Conservation (phyloP, 768 basidiomycete species). For the Lactarius sp. region DNA sequence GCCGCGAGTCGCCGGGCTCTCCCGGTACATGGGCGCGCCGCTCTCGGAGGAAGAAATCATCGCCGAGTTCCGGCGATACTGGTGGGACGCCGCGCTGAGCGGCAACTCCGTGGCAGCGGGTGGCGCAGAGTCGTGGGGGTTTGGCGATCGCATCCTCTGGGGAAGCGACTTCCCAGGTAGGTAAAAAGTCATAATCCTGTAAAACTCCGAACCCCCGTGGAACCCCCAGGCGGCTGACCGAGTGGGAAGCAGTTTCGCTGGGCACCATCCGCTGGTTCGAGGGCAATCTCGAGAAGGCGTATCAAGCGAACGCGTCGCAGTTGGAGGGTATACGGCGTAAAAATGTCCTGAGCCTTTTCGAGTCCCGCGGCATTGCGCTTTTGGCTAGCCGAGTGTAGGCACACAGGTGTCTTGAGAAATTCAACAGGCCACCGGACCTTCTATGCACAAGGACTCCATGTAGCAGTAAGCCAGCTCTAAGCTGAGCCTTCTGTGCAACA, state of each 20-base stretch:
- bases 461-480: too few relatives aligned
- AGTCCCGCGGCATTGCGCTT: constrained; percentile 11
- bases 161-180: constrained; percentile 77
- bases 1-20: constrained; percentile 61
- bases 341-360: constrained; percentile 52
- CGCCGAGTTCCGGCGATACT: constrained; percentile 64
- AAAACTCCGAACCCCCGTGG: neutral
- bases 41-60: constrained; percentile 63
- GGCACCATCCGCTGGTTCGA: constrained; percentile 54
- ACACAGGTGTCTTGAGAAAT: neutral
- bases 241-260: constrained; percentile 19
- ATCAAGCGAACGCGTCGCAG: constrained; percentile 36
- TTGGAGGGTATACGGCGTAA: constrained; percentile 42
- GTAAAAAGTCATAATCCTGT: neutral
- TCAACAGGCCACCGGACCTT: too few relatives aligned
- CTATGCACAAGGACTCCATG: too few relatives aligned
- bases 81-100: constrained; percentile 69
- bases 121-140: constrained; percentile 48
- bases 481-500: too few relatives aligned
- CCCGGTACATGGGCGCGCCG: constrained; percentile 63
- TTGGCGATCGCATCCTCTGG: constrained; percentile 52
- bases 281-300: constrained; percentile 11
- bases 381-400: neutral
- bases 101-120: constrained; percentile 50
- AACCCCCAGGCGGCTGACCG: neutral